Conservation (phyloP, 768 basidiomycete genomes). For the Serendipita sp. region DNA sequence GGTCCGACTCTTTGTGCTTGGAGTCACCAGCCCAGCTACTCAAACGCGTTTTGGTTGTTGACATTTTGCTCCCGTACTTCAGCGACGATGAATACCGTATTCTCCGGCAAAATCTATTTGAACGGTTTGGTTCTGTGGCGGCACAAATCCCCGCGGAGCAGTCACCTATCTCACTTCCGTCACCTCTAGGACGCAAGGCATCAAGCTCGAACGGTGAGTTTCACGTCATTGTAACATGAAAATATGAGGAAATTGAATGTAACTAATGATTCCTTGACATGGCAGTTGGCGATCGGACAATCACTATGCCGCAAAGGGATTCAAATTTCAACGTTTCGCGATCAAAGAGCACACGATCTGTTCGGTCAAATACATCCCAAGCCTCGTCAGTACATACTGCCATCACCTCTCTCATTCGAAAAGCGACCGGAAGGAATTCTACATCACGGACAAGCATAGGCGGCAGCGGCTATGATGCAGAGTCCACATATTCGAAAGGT, state of each 20-base stretch:
- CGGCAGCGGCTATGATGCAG: slow-evolving; percentile 4
- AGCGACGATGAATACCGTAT: slow-evolving; percentile 80
- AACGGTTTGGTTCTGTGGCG: slow-evolving; percentile 35
- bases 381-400: slow-evolving; percentile 10
- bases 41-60: slow-evolving; percentile 2
- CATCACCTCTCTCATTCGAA: slow-evolving; percentile 6
- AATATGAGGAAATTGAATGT: neutral
- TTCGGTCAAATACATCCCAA: slow-evolving; percentile 8
- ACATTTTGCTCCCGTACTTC: slow-evolving; percentile 6
- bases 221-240: neutral
- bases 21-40: neutral
- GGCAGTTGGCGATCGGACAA: neutral
- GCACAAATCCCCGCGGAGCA: slow-evolving; percentile 8
- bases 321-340: slow-evolving; percentile 11
- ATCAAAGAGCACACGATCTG: slow-evolving; percentile 7
- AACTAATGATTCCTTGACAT: slow-evolving; percentile 1
- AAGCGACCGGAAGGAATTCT: slow-evolving; percentile 3
- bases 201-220: slow-evolving; percentile 1
- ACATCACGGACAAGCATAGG: neutral
- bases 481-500: neutral
- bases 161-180: slow-evolving; percentile 4
- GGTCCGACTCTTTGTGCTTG: neutral
- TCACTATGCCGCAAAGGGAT: slow-evolving; percentile 4
- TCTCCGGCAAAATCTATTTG: slow-evolving; percentile 69
- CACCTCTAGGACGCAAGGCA: neutral